phyloP scores from a whole-genome alignment of 164 flowering plant species.

The Sextonia rubra region DNA sequence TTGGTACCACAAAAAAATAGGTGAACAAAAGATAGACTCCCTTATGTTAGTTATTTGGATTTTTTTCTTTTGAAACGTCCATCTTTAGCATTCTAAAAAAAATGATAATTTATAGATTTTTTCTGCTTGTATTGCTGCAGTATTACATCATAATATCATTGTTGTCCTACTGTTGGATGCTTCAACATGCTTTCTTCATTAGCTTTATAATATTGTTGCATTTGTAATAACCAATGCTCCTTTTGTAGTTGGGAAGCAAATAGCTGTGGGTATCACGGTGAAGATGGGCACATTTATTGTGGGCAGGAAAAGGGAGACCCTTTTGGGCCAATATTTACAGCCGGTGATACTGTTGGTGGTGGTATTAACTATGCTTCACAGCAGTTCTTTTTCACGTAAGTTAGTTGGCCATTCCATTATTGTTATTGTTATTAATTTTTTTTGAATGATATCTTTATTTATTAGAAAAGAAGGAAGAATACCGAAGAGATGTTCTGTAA shows the following conservation, averaged over 20 bases:
- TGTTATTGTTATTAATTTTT: not conserved
- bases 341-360: slow-evolving; percentile 90
- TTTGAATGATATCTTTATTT: no score
- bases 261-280: slow-evolving; percentile 96
- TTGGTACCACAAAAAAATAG: not conserved
- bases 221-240: not conserved
- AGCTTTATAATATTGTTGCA: not conserved
- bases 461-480: no score
- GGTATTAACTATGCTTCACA: slow-evolving; percentile 92
- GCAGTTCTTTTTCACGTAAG: slow-evolving; percentile 97
- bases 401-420: slow-evolving; percentile 11
- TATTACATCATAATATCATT: not conserved
- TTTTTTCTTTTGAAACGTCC: not conserved
- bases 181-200: not conserved
- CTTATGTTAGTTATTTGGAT: not conserved
- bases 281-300: slow-evolving; percentile 90
- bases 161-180: not conserved
- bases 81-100: no score
- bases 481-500: no score
- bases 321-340: slow-evolving; percentile 84
- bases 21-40: not conserved
- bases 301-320: slow-evolving; percentile 83
- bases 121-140: not conserved
- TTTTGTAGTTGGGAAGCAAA: slow-evolving; percentile 84
- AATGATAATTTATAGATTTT: no score